Evolutionary conservation across 495 filamentous ascomycete genomes (phyloP).

Genomic region (Pseudomonodictys pantanalensis): DNA sequence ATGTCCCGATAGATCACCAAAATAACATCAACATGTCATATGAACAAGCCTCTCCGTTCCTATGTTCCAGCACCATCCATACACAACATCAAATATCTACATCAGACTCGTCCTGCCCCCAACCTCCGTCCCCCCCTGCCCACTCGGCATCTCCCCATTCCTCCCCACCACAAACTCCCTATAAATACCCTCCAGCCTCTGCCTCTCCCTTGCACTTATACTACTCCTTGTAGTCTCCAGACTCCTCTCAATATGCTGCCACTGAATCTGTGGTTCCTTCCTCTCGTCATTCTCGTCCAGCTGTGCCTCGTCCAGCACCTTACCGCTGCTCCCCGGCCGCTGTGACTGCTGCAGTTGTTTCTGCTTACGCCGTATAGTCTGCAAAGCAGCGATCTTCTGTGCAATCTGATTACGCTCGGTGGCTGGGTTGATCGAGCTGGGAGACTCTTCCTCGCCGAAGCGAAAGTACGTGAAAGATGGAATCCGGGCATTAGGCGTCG

Average conservation of each 20-base stretch:
- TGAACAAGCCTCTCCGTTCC: no score
- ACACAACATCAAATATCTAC: no score
- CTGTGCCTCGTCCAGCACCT: slow-evolving; percentile 31
- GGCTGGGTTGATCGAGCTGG: slow-evolving; percentile 17
- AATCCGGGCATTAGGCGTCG: slow-evolving; percentile 38
- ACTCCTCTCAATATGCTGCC: slow-evolving; percentile 79
- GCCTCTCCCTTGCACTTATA: slow-evolving; percentile 71
- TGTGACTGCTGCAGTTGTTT: slow-evolving; percentile 38
- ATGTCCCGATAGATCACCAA: no score
- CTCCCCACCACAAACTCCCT: slow-evolving; percentile 85
- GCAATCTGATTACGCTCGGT: slow-evolving; percentile 69
- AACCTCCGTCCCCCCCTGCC: slow-evolving; percentile 84
- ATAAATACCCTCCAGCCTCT: slow-evolving; percentile 75
- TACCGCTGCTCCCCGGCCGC: slow-evolving; percentile 4
- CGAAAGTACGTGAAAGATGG: slow-evolving; percentile 77
- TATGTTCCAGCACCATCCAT: no score
- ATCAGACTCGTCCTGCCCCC: slow-evolving; percentile 91
- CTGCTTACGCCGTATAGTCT: slow-evolving; percentile 61
- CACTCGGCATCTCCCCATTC: slow-evolving; percentile 91
- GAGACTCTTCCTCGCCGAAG: slow-evolving; percentile 53
- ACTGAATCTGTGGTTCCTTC: slow-evolving; percentile 76
- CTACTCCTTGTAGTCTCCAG: slow-evolving; percentile 78
- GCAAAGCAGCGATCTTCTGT: slow-evolving; percentile 71
- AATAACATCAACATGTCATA: no score
- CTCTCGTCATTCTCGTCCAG: slow-evolving; percentile 42